Conservation (phyloP, 257 asterid species). For the Lycium ferocissimum region DNA sequence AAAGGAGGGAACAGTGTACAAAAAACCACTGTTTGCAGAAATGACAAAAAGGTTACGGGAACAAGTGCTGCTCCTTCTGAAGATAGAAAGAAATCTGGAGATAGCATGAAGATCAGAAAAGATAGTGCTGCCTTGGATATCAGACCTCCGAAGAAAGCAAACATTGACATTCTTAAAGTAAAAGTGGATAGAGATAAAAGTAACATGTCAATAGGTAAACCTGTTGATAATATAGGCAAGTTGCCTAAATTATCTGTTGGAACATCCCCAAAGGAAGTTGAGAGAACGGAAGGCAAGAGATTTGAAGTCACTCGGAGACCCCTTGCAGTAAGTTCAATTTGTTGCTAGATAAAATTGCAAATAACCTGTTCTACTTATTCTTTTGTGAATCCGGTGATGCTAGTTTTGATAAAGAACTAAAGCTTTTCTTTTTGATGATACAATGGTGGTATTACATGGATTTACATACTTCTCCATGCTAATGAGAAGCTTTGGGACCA, state of each 20-base stretch:
- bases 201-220: background rate
- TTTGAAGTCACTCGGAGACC: slow-evolving; percentile 74
- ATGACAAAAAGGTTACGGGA: slow-evolving; percentile 31
- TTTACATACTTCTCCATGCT: background rate
- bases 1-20: slow-evolving; percentile 37
- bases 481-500: background rate
- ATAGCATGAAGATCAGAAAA: slow-evolving; percentile 21
- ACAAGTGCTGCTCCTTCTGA: slow-evolving; percentile 35
- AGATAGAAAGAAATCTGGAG: slow-evolving; percentile 35
- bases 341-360: slow-evolving; percentile 17
- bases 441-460: background rate
- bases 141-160: slow-evolving; percentile 49
- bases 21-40: slow-evolving; percentile 32
- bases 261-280: slow-evolving; percentile 32
- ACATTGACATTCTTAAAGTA: slow-evolving; percentile 35
- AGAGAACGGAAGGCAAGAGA: slow-evolving; percentile 45
- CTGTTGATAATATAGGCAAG: slow-evolving; percentile 22
- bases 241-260: slow-evolving; percentile 31
- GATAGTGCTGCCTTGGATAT: slow-evolving; percentile 44
- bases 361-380: background rate
- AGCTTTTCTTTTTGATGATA: slow-evolving; percentile 19
- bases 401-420: background rate
- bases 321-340: slow-evolving; percentile 58
- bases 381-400: background rate
- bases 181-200: slow-evolving; percentile 3